phyloP scores from a whole-genome alignment of 306 rosid genomes.

The Castanea crenata region DNA sequence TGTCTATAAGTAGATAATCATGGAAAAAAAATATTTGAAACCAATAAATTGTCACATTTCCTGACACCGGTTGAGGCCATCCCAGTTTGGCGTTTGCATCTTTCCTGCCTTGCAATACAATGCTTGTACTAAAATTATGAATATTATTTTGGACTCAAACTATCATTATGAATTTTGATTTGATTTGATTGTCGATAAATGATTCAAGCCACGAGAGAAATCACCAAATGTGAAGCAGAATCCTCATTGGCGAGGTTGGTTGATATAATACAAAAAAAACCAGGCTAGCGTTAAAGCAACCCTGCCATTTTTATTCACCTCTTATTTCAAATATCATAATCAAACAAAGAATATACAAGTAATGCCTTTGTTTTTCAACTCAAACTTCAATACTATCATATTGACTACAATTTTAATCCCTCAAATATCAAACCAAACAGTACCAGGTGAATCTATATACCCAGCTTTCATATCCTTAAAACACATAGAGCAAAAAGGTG shows the following conservation, averaged over 20 bases:
- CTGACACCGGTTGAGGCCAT: too few species aligned
- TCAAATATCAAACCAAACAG: neutral
- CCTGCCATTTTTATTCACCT: neutral
- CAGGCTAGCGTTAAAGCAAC: neutral
- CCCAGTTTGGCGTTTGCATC: too few species aligned
- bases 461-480: constrained; percentile 17
- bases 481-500: constrained; percentile 11
- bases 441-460: neutral
- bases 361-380: neutral
- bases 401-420: neutral
- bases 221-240: too few species aligned
- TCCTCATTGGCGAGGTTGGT: neutral
- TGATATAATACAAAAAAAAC: neutral
- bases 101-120: too few species aligned
- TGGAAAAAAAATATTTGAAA: too few species aligned
- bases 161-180: too few species aligned
- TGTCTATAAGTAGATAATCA: too few species aligned
- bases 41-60: too few species aligned
- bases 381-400: neutral
- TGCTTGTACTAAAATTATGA: too few species aligned
- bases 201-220: too few species aligned
- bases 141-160: neutral
- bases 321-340: neutral
- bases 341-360: neutral
- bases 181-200: too few species aligned